Evolutionary conservation across 495 filamentous ascomycete species (phyloP), one percentile per base, ranked within the genome.

Genomic region (Clavariopsis aquatica): DNA sequence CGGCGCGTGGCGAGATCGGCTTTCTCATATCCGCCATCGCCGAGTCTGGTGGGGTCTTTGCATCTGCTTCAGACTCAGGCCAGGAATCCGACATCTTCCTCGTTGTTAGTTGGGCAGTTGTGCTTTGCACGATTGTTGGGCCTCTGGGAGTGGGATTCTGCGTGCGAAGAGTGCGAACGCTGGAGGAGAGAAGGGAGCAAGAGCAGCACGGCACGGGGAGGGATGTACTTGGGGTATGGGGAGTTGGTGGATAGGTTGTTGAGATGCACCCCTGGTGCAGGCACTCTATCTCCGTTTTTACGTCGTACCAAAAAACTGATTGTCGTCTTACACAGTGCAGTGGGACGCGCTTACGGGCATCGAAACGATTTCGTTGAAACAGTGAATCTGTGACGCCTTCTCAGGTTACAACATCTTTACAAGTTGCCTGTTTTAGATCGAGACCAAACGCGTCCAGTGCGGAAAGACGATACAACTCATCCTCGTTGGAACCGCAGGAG

Each of bases 1-100:
- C 88, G 0, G 84, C 90, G 0, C 81, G 89, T 34, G 90, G 90
- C 2, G 90, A 96, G 70, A 88, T 93, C 26, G 89, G 89, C 0
- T 90, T 91, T 58, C 75, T 93, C 22, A 89, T 94, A 61, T 85
- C 89, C 6, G 85, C 89, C 2, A 73, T 91, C 3, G 87, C 86
- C 0, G 76, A 88, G 56, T 82, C 80, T 12, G 71, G 81, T 24
- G 83, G 85, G 0, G 79, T 87, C n/a, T 87, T 88, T 64, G 65
- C 62, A 24, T 56, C 51, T 28, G 27, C 38, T 24, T 43, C 53
- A 13, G 8, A 41, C 4, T 1, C 28, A 26, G 59, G 55, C 22
- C 57, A 27, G 19, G 57, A 64, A 4, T 58, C 61, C 0, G 79
- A 84, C 17, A 74, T 83, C 4, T 93, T 89, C 68, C 74, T 92